These are phyloP conservation scores for Protomyces gravidus DNA, from an alignment of 1,139 yeast genomes.

Conservation along the genomic window DNA sequence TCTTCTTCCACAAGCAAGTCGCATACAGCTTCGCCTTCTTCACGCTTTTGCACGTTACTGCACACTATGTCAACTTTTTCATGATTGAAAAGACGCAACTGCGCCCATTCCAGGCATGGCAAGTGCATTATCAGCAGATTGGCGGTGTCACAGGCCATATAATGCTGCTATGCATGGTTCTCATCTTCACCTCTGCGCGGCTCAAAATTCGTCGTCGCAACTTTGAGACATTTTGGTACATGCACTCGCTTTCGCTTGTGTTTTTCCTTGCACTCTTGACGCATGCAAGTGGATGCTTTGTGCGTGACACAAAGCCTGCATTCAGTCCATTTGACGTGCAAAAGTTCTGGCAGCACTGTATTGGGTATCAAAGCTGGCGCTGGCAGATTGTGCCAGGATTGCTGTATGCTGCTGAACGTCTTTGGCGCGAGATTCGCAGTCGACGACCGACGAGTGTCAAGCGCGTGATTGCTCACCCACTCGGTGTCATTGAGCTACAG, in stretches of 20 bases:
- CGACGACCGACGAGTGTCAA: slow-evolving; percentile 3
- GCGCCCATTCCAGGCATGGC: slow-evolving; percentile 11
- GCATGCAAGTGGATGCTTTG: slow-evolving; percentile 18
- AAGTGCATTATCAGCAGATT: slow-evolving; percentile 4
- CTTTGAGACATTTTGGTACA: slow-evolving; percentile 16
- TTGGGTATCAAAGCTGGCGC: slow-evolving; percentile 14
- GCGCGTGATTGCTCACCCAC: slow-evolving; percentile 8
- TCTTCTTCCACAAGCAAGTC: slow-evolving; percentile 7
- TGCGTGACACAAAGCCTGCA: slow-evolving; percentile 4
- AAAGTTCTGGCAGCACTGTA: slow-evolving; percentile 13
- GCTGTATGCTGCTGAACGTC: slow-evolving; percentile 10
- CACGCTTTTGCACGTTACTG: background rate
- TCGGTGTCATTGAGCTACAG: slow-evolving; percentile 14
- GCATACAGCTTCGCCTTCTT: slow-evolving; percentile 4
- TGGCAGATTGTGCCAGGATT: background rate
- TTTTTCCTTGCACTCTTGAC: slow-evolving; percentile 7
- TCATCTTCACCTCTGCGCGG: slow-evolving; percentile 7
- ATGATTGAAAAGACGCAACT: slow-evolving; percentile 1
- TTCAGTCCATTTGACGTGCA: slow-evolving; percentile 1
- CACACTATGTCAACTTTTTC: slow-evolving; percentile 16
- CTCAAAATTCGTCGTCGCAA: slow-evolving; percentile 1
- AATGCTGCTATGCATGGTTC: slow-evolving; percentile 10
- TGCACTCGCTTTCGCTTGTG: slow-evolving; percentile 7
- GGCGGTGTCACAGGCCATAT: slow-evolving; percentile 13
- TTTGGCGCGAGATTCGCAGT: slow-evolving; percentile 2